Conservation (phyloP, 768 basidiomycete species). For the Tricholoma bakamatsutake region DNA sequence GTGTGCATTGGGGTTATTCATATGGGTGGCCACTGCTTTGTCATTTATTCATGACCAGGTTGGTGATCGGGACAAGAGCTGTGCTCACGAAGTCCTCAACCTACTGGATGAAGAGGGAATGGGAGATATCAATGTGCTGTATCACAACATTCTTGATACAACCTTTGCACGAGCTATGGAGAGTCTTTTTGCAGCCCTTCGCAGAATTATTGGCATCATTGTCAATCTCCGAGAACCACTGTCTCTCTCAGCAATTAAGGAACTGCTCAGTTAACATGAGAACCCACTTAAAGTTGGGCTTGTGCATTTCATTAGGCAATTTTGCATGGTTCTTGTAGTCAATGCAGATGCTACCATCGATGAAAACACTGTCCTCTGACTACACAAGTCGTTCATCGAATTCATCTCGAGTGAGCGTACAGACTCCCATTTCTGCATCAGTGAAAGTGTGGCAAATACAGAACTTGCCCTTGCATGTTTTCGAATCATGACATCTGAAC, state of each 20-base stretch:
- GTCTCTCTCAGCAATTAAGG: not conserved
- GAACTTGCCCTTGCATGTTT: not conserved
- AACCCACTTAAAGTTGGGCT: not conserved
- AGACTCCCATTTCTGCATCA: not conserved
- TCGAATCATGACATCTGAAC: not conserved
- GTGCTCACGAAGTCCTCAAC: constrained; percentile 8
- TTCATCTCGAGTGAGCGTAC: not conserved
- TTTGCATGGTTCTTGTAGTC: not conserved
- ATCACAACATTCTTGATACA: constrained; percentile 5
- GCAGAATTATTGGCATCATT: not conserved
- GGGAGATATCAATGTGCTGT: too few species aligned
- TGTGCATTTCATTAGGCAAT: not conserved
- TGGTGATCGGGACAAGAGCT: constrained; percentile 4
- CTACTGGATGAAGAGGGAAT: constrained; percentile 1
- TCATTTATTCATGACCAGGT: constrained; percentile 11
- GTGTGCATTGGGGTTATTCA: constrained; percentile 11
- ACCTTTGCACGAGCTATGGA: not conserved
- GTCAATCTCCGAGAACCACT: not conserved
- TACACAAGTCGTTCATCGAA: not conserved
- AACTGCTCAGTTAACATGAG: not conserved
- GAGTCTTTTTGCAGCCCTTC: not conserved
- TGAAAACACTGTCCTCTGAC: not conserved
- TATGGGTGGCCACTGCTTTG: constrained; percentile 12
- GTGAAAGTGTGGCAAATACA: not conserved
- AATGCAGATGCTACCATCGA: not conserved